phyloP scores from a whole-genome alignment of 768 basidiomycete genomes.

The Dentipellis sp. region DNA sequence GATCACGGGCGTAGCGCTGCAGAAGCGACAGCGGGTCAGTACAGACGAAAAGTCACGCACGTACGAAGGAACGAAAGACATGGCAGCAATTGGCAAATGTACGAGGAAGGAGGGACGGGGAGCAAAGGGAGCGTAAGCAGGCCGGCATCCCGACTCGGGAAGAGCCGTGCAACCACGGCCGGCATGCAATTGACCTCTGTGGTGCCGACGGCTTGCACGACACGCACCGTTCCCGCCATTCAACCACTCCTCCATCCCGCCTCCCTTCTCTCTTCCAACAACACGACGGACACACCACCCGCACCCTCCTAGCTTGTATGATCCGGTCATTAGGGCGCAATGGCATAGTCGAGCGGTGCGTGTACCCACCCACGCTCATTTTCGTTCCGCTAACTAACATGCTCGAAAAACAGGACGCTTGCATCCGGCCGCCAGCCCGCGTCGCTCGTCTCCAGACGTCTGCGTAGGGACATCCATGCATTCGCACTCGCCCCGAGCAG shows the following conservation, averaged over 20 bases:
- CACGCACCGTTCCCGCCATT: background rate
- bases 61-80: too few species aligned
- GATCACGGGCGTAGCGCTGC: too few species aligned
- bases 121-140: too few species aligned
- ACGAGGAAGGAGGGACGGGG: too few species aligned
- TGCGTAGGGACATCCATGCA: background rate
- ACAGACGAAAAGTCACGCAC: too few species aligned
- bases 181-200: too few species aligned
- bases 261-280: background rate
- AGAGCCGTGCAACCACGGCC: too few species aligned
- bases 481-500: background rate
- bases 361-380: background rate
- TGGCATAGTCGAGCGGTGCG: constrained; percentile 30
- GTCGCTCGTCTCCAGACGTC: background rate
- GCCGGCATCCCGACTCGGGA: too few species aligned
- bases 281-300: background rate
- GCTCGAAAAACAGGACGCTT: background rate
- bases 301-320: constrained; percentile 21
- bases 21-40: too few species aligned
- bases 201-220: background rate
- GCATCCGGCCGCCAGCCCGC: background rate
- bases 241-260: background rate
- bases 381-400: background rate
- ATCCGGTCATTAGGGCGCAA: constrained; percentile 28
- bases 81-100: too few species aligned